Percentiles rank a stretch among this genome's conserved stretches.
phyloP scores from a whole-genome alignment of 352 stramenopile species.

The Saprolegnia parasitica region DNA sequence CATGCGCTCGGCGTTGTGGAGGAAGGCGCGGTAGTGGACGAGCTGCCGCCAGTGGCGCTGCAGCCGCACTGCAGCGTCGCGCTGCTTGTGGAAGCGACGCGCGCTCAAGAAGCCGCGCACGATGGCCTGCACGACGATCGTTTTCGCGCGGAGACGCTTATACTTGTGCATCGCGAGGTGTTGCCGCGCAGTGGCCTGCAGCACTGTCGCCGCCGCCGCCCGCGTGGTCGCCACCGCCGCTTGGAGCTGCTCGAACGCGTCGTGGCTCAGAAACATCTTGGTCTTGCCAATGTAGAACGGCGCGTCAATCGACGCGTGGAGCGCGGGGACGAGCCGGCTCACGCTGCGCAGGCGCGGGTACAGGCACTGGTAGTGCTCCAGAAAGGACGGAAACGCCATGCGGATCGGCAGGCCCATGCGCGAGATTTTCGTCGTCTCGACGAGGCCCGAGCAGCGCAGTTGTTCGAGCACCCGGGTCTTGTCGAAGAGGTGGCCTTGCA shows the following conservation, averaged over 20 bases:
- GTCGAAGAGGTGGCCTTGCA: slow-evolving; percentile 59
- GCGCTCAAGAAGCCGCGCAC: neutral
- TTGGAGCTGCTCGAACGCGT: slow-evolving; percentile 83
- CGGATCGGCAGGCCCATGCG: slow-evolving; percentile 91
- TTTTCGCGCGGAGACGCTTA: neutral
- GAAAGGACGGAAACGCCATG: slow-evolving; percentile 75
- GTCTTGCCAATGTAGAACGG: slow-evolving; percentile 77
- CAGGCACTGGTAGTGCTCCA: slow-evolving; percentile 48
- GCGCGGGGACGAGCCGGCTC: neutral
- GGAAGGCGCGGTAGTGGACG: neutral
- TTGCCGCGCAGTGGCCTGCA: slow-evolving; percentile 52
- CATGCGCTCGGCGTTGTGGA: neutral
- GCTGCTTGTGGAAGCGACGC: neutral
- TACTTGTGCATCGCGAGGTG: slow-evolving; percentile 34
- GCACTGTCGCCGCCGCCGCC: slow-evolving; percentile 30
- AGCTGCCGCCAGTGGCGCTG: neutral
- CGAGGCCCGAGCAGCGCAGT: slow-evolving; percentile 77
- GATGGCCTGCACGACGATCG: neutral
- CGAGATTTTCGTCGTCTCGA: slow-evolving; percentile 87
- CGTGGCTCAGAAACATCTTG: slow-evolving; percentile 79
- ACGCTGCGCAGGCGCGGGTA: neutral
- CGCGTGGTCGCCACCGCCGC: slow-evolving; percentile 5
- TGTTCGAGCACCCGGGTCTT: slow-evolving; percentile 70
- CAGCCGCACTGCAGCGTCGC: neutral
- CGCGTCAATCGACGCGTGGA: slow-evolving; percentile 34